Percentiles rank a stretch among this genome's conserved stretches.
These are phyloP conservation scores for Mycena amicta DNA, from an alignment of 768 basidiomycete species.

Conservation along the genomic window DNA sequence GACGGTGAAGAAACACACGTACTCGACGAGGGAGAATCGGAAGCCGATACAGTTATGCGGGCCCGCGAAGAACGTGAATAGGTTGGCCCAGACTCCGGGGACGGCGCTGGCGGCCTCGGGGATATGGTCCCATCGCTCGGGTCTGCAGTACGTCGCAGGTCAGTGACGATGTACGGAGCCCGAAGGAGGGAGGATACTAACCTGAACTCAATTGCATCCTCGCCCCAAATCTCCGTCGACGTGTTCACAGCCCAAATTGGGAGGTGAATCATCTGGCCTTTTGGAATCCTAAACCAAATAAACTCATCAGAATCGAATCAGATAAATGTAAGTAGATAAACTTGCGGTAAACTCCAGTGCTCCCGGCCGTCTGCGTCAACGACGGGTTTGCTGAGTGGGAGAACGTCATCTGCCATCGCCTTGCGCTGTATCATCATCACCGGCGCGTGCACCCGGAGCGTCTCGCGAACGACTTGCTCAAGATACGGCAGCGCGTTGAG, in stretches of 20 bases:
- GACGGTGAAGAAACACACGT: too few species aligned
- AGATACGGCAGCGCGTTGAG: too few species aligned
- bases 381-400: slow-evolving; percentile 52
- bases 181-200: not conserved
- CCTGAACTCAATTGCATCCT: not conserved
- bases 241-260: not conserved
- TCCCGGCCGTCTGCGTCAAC: slow-evolving; percentile 44
- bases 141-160: not conserved
- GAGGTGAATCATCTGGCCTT: not conserved
- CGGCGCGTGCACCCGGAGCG: too few species aligned
- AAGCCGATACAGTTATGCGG: not conserved
- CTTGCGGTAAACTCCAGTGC: slow-evolving; percentile 36
- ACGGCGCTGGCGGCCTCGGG: not conserved
- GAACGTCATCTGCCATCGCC: slow-evolving; percentile 53
- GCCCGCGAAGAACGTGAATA: not conserved
- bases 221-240: too few species aligned
- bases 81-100: not conserved
- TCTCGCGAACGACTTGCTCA: too few species aligned
- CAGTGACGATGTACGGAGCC: not conserved
- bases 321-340: too few species aligned
- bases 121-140: not conserved
- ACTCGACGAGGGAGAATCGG: too few species aligned
- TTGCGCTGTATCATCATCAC: slow-evolving; percentile 45
- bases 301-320: too few species aligned
- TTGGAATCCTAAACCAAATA: not conserved